Base-by-base conservation (phyloP, 768 basidiomycete genomes). In the Crepidotus variabilis region DNA sequence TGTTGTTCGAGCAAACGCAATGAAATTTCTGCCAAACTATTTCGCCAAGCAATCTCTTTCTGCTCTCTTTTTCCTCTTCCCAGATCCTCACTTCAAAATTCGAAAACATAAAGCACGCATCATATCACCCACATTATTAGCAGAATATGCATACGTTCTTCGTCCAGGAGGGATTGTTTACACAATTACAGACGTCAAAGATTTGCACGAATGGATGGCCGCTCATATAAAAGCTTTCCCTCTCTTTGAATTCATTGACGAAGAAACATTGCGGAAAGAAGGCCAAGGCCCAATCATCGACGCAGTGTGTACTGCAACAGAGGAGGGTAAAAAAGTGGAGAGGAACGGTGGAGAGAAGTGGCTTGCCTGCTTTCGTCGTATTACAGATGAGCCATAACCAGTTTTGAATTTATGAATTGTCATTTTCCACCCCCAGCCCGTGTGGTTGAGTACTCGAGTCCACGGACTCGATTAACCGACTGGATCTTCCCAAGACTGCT, bases 21-120 rank as follows among this genome's bases (percentile, higher is more conserved):
- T 98, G 95, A 98, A 98, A 74, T 98, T 98, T 71, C 79, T 98
- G 54, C 91, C 95, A 6, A 98, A 98, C 72, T 98, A 94, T 72
- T 97, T 99, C 71, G 68, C 80, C 21, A 94, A 95, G 68, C 87
- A 87, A 56, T 96, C 96, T 60, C 78, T 99, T 35, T 87, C 90
- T 18, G 87, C 96, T 49, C 79, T 99, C 50, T 99, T 99, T 75
- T 98, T 99, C 78, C 83, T 98, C 57, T 99, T 98, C 73, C 97
- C 97, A 43, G 97, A 99, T 72, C 97, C 97, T 0, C 97, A 98
- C 71, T 99, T 99, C 83, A 98, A 99, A 71, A 80, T 84, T 8
- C 87, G 95, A 64, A 99, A 99, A 71, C 96, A 98, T 79, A 99
- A 99, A 75, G 96, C 96, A 1, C 88, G 97, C 67, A 98, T 98